These are phyloP conservation scores for Epichloe typhina DNA, from an alignment of 2,329 filamentous ascomycete species.

Conservation along the genomic window DNA sequence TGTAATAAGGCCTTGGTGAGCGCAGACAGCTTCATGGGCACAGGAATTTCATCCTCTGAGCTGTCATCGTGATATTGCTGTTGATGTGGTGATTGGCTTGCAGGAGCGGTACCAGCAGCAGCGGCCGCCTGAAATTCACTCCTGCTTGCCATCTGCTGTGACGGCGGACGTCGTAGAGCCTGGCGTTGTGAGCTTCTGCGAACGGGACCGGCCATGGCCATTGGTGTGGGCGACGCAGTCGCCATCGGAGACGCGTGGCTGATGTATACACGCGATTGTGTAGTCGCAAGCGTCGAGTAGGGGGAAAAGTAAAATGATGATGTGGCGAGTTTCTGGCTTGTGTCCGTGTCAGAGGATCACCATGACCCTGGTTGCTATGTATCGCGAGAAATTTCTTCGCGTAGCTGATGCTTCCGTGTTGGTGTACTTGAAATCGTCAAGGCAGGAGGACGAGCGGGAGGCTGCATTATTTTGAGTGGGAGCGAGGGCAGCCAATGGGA, in stretches of 20 bases:
- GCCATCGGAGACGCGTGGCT: constrained; percentile 27
- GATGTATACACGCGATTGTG: constrained; percentile 1
- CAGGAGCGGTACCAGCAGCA: constrained; percentile 12
- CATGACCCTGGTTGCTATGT: constrained; percentile 22
- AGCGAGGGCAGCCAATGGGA: constrained; percentile 17
- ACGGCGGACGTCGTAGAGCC: constrained; percentile 35
- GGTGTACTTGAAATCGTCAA: constrained; percentile 7
- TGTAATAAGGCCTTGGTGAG: constrained; percentile 76
- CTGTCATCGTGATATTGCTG: constrained; percentile 56
- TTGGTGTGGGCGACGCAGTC: constrained; percentile 41
- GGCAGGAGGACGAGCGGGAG: constrained; percentile 3
- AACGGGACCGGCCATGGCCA: constrained; percentile 35
- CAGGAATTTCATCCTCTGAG: constrained; percentile 86
- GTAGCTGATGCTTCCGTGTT: constrained; percentile 22
- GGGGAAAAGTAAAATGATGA: constrained; percentile 13
- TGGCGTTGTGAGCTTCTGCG: constrained; percentile 44
- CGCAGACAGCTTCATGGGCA: constrained; percentile 87
- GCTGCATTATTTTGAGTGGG: constrained; percentile 16
- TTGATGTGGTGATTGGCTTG: constrained; percentile 25
- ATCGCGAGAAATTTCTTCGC: constrained; percentile 12
- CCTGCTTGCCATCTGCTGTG: constrained; percentile 31
- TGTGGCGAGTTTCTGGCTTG: neutral
- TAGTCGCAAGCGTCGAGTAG: neutral
- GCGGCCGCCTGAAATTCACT: constrained; percentile 31
- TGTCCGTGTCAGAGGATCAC: constrained; percentile 26